These are phyloP conservation scores for Paramecium bursaria DNA, from an alignment of 73 alveolate genomes.

Conservation along the genomic window DNA sequence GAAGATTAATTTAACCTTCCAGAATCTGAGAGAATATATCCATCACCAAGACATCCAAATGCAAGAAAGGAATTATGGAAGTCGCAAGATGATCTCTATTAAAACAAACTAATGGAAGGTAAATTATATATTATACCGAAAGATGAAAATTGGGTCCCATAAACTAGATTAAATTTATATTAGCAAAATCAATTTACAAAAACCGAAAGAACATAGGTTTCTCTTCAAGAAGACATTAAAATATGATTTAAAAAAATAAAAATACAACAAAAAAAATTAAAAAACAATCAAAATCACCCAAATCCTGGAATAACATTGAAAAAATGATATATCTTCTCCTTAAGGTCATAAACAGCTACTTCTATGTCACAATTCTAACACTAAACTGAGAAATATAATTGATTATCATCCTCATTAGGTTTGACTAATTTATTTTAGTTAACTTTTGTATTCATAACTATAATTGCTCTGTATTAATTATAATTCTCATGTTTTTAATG, in stretches of 20 bases:
- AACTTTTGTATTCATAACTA: conserved; percentile 13
- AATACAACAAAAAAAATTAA: not conserved
- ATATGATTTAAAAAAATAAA: conserved; percentile 41
- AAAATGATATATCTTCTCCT: conserved; percentile 15
- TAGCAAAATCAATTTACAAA: conserved; percentile 24
- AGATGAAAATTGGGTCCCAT: conserved; percentile 70
- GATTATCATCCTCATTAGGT: conserved; percentile 10
- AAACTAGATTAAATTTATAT: conserved; percentile 56
- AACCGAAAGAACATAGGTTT: conserved; percentile 2
- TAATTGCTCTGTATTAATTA: conserved; percentile 26
- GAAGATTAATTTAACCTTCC: conserved; percentile 89
- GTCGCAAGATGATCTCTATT: conserved; percentile 81
- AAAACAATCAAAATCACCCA: not conserved
- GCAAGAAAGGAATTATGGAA: conserved; percentile 85
- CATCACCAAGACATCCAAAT: conserved; percentile 85
- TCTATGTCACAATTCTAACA: conserved; percentile 6
- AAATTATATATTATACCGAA: not conserved
- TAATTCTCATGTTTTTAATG: conserved; percentile 17
- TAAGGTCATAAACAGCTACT: conserved; percentile 31
- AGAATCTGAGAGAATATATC: conserved; percentile 88
- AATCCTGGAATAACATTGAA: conserved; percentile 41
- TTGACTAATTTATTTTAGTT: conserved; percentile 25
- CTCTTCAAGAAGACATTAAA: conserved; percentile 59
- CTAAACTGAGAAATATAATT: not conserved
- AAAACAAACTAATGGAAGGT: conserved; percentile 83